phyloP scores from a whole-genome alignment of 2,329 filamentous ascomycete species.

The Zalaria sp. region DNA sequence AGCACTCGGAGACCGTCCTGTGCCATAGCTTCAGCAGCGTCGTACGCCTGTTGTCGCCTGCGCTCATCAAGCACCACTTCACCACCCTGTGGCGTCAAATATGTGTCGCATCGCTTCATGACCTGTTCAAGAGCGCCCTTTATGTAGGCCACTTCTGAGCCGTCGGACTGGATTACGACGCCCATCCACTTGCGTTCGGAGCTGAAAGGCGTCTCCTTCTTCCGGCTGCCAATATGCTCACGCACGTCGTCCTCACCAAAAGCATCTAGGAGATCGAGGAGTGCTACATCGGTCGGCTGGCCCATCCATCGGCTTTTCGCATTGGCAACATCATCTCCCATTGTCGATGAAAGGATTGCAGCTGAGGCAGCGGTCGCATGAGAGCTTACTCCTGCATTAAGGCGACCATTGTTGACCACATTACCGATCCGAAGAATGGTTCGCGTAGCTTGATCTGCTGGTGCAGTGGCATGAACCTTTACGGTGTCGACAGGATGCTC shows the following conservation, averaged over 20 bases:
- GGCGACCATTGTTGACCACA: slow-evolving; percentile 84
- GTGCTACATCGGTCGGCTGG: slow-evolving; percentile 94
- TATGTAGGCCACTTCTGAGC: slow-evolving; percentile 78
- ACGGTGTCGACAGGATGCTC: slow-evolving; percentile 43
- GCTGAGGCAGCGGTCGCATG: slow-evolving; percentile 54
- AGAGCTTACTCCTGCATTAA: slow-evolving; percentile 54
- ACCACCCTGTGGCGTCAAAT: slow-evolving; percentile 70
- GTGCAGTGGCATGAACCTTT: slow-evolving; percentile 35
- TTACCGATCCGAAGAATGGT: slow-evolving; percentile 86
- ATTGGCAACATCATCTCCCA: slow-evolving; percentile 44
- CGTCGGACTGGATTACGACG: slow-evolving; percentile 55
- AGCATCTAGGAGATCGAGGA: slow-evolving; percentile 80
- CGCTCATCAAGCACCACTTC: slow-evolving; percentile 73
- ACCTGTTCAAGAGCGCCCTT: slow-evolving; percentile 89
- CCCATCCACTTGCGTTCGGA: slow-evolving; percentile 99
- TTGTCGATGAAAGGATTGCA: slow-evolving; percentile 74
- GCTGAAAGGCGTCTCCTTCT: slow-evolving; percentile 84
- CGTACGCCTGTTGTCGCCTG: slow-evolving; percentile 57
- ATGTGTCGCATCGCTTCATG: slow-evolving; percentile 76
- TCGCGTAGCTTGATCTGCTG: slow-evolving; percentile 59
- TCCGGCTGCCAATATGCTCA: slow-evolving; percentile 67
- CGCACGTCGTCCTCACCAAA: slow-evolving; percentile 88
- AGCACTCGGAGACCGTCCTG: slow-evolving; percentile 79
- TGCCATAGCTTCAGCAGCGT: slow-evolving; percentile 77
- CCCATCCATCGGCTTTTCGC: slow-evolving; percentile 85